phyloP scores from a whole-genome alignment of 441 rosid species.

The Populus tomentosa region DNA sequence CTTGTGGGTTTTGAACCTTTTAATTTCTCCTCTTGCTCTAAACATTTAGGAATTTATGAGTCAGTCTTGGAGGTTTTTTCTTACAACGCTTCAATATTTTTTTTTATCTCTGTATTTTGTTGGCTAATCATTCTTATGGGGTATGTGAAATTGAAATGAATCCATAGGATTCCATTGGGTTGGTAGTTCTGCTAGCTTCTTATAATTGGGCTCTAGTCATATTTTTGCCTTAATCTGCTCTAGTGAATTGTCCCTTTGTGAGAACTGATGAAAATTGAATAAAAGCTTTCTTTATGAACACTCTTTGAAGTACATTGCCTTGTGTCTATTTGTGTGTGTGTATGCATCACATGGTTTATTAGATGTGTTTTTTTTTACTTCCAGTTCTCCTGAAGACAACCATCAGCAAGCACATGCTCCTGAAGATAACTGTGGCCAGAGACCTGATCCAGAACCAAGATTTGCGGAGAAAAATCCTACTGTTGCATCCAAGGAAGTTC shows the following conservation, averaged over 20 bases:
- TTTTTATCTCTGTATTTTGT: background rate
- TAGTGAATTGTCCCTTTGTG: background rate
- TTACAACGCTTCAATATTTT: background rate
- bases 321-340: background rate
- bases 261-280: background rate
- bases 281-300: background rate
- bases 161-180: background rate
- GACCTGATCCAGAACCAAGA: slow-evolving; percentile 45
- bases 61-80: background rate
- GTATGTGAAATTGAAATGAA: background rate
- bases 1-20: background rate
- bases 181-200: background rate
- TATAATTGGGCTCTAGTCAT: background rate
- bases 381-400: slow-evolving; percentile 80
- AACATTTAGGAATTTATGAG: background rate
- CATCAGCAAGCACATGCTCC: slow-evolving; percentile 37
- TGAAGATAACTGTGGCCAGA: slow-evolving; percentile 40
- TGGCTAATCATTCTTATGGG: background rate
- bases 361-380: slow-evolving; percentile 14
- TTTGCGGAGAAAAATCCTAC: slow-evolving; percentile 37
- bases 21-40: background rate
- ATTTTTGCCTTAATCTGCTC: background rate
- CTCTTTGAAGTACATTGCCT: background rate
- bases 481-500: slow-evolving; percentile 34
- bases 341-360: background rate